Evolutionary conservation across 495 filamentous ascomycete genomes (phyloP).

Genomic region (Venustampulla echinocandica): DNA sequence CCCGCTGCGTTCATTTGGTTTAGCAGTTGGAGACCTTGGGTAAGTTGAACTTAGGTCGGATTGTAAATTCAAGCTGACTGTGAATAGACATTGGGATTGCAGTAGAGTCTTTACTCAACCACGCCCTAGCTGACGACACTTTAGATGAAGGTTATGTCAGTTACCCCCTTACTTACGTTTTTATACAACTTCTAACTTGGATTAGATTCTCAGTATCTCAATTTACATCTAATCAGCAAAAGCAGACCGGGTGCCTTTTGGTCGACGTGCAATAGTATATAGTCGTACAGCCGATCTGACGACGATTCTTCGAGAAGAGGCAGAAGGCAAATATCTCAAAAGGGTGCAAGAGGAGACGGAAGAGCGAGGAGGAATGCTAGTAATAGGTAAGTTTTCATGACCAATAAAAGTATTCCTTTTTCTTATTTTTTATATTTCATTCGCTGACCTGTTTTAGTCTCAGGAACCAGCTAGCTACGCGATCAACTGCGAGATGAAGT

Average conservation of each 20-base stretch:
- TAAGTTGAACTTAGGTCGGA: slow-evolving; percentile 10
- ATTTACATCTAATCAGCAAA: slow-evolving; percentile 2
- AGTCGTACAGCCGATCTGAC: slow-evolving; percentile 11
- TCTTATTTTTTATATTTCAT: no score
- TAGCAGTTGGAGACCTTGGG: slow-evolving; percentile 7
- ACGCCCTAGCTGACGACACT: slow-evolving; percentile 11
- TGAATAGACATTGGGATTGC: slow-evolving; percentile 12
- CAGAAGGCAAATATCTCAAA: slow-evolving; percentile 13
- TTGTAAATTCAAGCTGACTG: slow-evolving; percentile 7
- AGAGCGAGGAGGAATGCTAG: slow-evolving; percentile 10
- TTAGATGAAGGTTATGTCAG: slow-evolving; percentile 3
- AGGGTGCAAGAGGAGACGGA: slow-evolving; percentile 11
- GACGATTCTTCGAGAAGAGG: slow-evolving; percentile 13
- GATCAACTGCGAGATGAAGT: slow-evolving; percentile 12
- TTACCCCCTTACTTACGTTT: background rate
- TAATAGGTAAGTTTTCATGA: slow-evolving; percentile 12
- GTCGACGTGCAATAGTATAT: slow-evolving; percentile 10
- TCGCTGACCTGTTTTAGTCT: slow-evolving; percentile 14
- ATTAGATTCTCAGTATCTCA: slow-evolving; percentile 1
- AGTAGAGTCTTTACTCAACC: slow-evolving; percentile 12
- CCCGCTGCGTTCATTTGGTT: slow-evolving; percentile 8
- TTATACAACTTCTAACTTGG: background rate
- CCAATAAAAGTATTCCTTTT: slow-evolving; percentile 10
- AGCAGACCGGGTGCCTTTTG: slow-evolving; percentile 3
- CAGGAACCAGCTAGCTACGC: slow-evolving; percentile 8